These are phyloP conservation scores for Plasmopara muralis DNA, from an alignment of 352 stramenopile species.

Conservation along the genomic window DNA sequence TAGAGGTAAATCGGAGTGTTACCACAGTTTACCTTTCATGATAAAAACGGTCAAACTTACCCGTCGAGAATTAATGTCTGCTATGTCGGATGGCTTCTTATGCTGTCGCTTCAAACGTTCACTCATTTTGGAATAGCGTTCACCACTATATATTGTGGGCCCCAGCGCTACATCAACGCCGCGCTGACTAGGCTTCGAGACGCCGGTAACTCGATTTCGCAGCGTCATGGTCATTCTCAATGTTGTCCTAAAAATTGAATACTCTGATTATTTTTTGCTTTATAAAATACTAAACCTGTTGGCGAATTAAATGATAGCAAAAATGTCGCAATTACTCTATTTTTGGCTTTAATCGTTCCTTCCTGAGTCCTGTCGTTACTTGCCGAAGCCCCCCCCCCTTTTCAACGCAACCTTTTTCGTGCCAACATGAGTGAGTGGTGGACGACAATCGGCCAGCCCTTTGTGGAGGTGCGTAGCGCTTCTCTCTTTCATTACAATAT, in stretches of 20 bases:
- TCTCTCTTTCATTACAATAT: not conserved
- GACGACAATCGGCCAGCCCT: slow-evolving; percentile 67
- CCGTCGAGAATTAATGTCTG: slow-evolving; percentile 27
- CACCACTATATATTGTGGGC: slow-evolving; percentile 74
- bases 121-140: slow-evolving; percentile 80
- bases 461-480: slow-evolving; percentile 42
- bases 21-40: not conserved
- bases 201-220: slow-evolving; percentile 38
- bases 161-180: slow-evolving; percentile 53
- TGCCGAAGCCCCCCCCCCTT: not conserved
- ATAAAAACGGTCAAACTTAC: slow-evolving; percentile 18
- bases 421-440: slow-evolving; percentile 71
- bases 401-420: slow-evolving; percentile 1
- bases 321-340: no score
- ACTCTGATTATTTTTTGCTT: not conserved
- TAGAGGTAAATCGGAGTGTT: slow-evolving; percentile 2
- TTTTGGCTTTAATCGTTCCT: no score
- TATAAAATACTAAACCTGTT: slow-evolving; percentile 4
- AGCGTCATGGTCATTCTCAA: slow-evolving; percentile 41
- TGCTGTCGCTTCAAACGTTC: slow-evolving; percentile 75
- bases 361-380: no score
- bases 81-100: slow-evolving; percentile 35
- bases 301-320: slow-evolving; percentile 4
- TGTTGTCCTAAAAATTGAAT: not conserved
- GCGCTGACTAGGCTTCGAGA: slow-evolving; percentile 25